Evolutionary conservation across 1,284 basidiomycete genomes (phyloP).

Genomic region (Tranzscheliella williamsii): DNA sequence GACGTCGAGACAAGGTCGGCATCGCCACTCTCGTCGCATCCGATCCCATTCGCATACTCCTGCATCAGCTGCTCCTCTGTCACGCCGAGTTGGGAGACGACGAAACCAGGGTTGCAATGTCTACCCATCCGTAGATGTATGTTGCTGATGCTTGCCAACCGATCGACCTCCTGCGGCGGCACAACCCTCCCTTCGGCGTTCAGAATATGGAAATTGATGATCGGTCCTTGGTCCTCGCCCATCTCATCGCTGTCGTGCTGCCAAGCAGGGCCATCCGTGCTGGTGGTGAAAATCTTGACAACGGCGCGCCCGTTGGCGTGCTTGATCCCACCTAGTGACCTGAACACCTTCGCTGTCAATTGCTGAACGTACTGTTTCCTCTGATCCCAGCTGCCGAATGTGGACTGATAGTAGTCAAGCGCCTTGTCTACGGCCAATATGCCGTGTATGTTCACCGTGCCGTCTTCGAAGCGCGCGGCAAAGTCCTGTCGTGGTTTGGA

Average conservation of each 20-base stretch:
- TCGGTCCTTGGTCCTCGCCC: conserved; percentile 25
- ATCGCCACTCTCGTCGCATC: conserved; percentile 36
- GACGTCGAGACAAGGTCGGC: conserved; percentile 9
- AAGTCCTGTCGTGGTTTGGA: conserved; percentile 23
- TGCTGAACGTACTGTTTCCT: conserved; percentile 9
- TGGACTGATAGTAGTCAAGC: conserved; percentile 15
- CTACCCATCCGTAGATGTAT: conserved; percentile 47
- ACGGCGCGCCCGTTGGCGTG: conserved; percentile 32
- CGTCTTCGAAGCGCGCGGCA: conserved; percentile 38
- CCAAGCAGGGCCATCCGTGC: background rate
- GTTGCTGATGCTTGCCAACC: conserved; percentile 41
- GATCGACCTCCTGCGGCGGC: conserved; percentile 39
- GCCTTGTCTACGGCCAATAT: conserved; percentile 34
- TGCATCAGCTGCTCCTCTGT: conserved; percentile 16
- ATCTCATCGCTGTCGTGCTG: background rate
- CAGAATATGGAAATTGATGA: conserved; percentile 38
- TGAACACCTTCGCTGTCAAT: conserved; percentile 10
- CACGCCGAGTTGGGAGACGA: conserved; percentile 27
- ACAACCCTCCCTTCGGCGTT: conserved; percentile 13
- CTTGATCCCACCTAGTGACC: conserved; percentile 6
- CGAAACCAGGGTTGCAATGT: conserved; percentile 48
- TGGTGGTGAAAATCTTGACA: conserved; percentile 10
- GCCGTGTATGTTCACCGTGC: conserved; percentile 43
- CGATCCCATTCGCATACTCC: conserved; percentile 38
- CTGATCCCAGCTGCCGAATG: conserved; percentile 18